Evolutionary conservation across 2,329 filamentous ascomycete species (phyloP).

Genomic region (Reticulascus tulasneorum): DNA sequence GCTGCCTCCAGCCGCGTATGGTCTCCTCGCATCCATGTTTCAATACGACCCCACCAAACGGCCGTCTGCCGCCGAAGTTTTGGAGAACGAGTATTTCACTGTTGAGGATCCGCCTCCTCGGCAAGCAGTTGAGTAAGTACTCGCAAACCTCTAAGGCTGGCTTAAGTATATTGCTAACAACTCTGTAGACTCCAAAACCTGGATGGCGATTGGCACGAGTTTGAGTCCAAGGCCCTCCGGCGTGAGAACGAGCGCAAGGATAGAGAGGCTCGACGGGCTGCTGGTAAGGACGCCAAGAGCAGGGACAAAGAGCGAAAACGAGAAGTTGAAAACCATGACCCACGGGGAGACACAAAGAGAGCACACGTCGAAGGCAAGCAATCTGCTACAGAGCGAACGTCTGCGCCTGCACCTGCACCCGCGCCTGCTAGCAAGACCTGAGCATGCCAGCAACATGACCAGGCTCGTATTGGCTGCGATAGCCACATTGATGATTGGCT

Average conservation of each 20-base stretch:
- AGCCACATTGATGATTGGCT: no score
- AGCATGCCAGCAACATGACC: no score
- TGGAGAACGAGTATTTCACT: slow-evolving; percentile 85
- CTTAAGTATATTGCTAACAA: slow-evolving; percentile 24
- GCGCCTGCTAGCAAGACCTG: neutral
- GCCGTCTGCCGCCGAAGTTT: slow-evolving; percentile 77
- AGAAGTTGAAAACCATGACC: slow-evolving; percentile 24
- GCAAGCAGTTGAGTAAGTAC: slow-evolving; percentile 77
- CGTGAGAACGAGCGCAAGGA: slow-evolving; percentile 78
- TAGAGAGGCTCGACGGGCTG: slow-evolving; percentile 43
- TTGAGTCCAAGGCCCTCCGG: slow-evolving; percentile 90
- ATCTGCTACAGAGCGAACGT: neutral
- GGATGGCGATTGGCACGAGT: slow-evolving; percentile 97
- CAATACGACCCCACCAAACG: slow-evolving; percentile 81
- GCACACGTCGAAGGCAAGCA: slow-evolving; percentile 12
- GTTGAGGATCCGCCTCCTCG: slow-evolving; percentile 72
- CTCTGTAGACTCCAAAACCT: slow-evolving; percentile 64
- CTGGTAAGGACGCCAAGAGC: slow-evolving; percentile 29
- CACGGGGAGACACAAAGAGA: slow-evolving; percentile 27
- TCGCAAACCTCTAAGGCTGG: neutral
- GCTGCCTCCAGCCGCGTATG: slow-evolving; percentile 75
- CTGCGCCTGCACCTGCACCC: neutral
- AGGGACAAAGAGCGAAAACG: slow-evolving; percentile 36
- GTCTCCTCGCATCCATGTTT: slow-evolving; percentile 81
- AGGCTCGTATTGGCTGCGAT: no score